Evolutionary conservation across 2,329 filamentous ascomycete genomes (phyloP).

Genomic region (Chaetomium globosum): DNA sequence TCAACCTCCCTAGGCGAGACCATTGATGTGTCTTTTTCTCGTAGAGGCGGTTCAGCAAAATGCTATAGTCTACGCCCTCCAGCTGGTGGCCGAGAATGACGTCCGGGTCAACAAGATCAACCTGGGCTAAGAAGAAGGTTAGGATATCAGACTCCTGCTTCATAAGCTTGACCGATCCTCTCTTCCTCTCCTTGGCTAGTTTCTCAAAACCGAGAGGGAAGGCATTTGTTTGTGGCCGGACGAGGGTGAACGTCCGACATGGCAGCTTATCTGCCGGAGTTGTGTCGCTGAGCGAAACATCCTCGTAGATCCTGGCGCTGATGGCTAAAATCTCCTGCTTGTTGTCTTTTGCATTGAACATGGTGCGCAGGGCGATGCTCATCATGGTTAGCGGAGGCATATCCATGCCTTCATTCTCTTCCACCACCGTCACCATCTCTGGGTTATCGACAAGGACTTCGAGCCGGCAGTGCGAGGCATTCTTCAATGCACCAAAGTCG

Average conservation of each 20-base stretch:
- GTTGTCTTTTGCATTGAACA: slow-evolving; percentile 87
- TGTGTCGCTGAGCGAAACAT: slow-evolving; percentile 82
- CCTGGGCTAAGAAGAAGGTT: slow-evolving; percentile 83
- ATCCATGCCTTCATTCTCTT: slow-evolving; percentile 78
- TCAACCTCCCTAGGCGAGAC: slow-evolving; percentile 88
- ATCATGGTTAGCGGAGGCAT: slow-evolving; percentile 90
- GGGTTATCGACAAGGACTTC: slow-evolving; percentile 83
- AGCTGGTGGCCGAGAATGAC: slow-evolving; percentile 91
- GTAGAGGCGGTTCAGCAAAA: slow-evolving; percentile 81
- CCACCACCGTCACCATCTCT: slow-evolving; percentile 70
- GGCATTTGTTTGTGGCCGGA: slow-evolving; percentile 73
- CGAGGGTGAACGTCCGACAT: slow-evolving; percentile 86
- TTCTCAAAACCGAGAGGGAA: slow-evolving; percentile 89
- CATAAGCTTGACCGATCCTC: slow-evolving; percentile 76
- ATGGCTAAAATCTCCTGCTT: slow-evolving; percentile 94
- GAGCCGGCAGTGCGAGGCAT: slow-evolving; percentile 95
- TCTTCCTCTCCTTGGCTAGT: slow-evolving; percentile 70
- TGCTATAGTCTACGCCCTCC: slow-evolving; percentile 95
- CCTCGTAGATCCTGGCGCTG: slow-evolving; percentile 90
- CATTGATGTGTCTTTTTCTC: slow-evolving; percentile 92
- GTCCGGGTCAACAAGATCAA: slow-evolving; percentile 88
- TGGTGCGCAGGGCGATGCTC: slow-evolving; percentile 86
- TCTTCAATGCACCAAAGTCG: slow-evolving; percentile 81
- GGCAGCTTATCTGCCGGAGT: slow-evolving; percentile 86
- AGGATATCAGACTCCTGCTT: slow-evolving; percentile 84